Base-by-base conservation (phyloP, 228 moss, liverwort and hornwort species). In the Sphagnum fallax region DNA sequence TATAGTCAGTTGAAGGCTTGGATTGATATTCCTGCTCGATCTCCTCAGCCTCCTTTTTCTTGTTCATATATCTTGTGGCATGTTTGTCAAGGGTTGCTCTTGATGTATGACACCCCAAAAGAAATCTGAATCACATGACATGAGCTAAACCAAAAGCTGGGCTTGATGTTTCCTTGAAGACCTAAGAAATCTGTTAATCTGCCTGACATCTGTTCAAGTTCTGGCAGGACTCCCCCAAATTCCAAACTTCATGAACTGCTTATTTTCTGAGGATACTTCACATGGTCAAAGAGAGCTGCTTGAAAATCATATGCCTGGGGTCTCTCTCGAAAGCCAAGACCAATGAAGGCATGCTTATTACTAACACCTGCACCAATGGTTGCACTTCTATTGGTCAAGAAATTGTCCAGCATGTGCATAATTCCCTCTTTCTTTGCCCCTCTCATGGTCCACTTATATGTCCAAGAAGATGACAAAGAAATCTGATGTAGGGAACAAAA, bases 241-340 rank as follows among this genome's bases (percentile, higher is more conserved):
- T 32, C 32, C 32, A 32, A 32, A 2, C 32, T 32, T 32, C 32
- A 32, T 32, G 32, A 32, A 32, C 32, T 32, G 32, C 32, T 32
- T 32, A 32, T 32, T 32, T 32, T 32, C 32, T 32, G 55, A 71
- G 80, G 82, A 91, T 97, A 97, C 82, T 93, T 98, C 72, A 98
- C 18, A 77, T 98, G 93, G 73, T 98, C 97, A 62, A 85, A 93
- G 47, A 98, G 76, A 69, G 97, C 97, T 79, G 89, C 97, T 81
- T 98, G 97, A 75, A 98, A 98, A 73, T 98, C 97, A 74, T 98
- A 98, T 7, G 97, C 97, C 67, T 98, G 78, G 48, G 97, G 88
- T 72, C 97, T 88, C 77, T 98, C 97, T 65, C 97, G 88, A 65
- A 98, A 93, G 48, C 97, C 97, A 70, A 98, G 82, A 67, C 97